Evolutionary conservation across 352 stramenopile genomes (phyloP).

Genomic region (Paralagenidium karlingii): DNA sequence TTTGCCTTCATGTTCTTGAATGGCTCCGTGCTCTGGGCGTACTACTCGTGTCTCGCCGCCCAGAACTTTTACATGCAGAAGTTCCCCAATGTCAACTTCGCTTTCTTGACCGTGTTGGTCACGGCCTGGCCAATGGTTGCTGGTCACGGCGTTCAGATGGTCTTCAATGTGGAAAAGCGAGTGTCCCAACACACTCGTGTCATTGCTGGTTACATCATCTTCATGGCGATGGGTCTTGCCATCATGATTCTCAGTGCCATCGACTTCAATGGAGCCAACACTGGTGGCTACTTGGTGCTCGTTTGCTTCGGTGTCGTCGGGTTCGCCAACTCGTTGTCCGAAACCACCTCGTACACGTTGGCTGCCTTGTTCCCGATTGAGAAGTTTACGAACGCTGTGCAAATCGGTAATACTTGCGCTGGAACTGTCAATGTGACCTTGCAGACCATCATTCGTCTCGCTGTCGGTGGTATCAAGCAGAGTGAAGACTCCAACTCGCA

Average conservation of each 20-base stretch:
- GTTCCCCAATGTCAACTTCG: constrained; percentile 48
- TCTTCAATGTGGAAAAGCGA: constrained; percentile 41
- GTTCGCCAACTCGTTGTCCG: constrained; percentile 36
- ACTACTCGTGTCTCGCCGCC: constrained; percentile 59
- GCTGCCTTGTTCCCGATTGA: constrained; percentile 43
- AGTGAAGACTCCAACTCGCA: constrained; percentile 17
- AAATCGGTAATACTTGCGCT: constrained; percentile 40
- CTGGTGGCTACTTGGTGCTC: constrained; percentile 33
- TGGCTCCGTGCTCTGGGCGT: constrained; percentile 53
- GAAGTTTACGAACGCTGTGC: constrained; percentile 54
- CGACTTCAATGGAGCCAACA: constrained; percentile 27
- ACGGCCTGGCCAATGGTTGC: constrained; percentile 47
- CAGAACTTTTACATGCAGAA: constrained; percentile 42
- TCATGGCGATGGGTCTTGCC: constrained; percentile 29
- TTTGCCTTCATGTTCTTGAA: constrained; percentile 61
- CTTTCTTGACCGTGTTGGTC: constrained; percentile 46
- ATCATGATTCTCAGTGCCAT: constrained; percentile 55
- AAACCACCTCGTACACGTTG: constrained; percentile 47
- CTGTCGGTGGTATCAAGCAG: constrained; percentile 27
- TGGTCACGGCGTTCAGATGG: constrained; percentile 38
- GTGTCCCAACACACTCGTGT: constrained; percentile 25
- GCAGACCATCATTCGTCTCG: constrained; percentile 33
- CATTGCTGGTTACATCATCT: constrained; percentile 32
- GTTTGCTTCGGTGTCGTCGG: constrained; percentile 34
- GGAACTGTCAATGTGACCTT: constrained; percentile 47